These are phyloP conservation scores for Medicago ruthenica DNA, from an alignment of 306 rosid species.

Conservation along the genomic window DNA sequence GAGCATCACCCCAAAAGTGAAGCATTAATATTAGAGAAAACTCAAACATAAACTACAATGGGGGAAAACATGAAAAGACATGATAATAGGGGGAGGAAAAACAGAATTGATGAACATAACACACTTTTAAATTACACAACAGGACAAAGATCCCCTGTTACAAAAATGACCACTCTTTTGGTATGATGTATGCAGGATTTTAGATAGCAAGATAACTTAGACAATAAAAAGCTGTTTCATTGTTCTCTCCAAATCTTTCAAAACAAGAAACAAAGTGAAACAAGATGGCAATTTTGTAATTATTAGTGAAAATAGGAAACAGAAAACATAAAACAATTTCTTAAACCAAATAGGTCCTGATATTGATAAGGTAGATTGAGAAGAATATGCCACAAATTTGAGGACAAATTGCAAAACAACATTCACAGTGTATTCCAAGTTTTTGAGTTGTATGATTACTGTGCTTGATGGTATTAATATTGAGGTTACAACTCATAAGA, in stretches of 20 bases:
- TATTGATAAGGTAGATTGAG: conserved; percentile 12
- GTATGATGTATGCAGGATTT: neutral
- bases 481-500: conserved; percentile 9
- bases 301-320: neutral
- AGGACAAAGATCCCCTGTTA: conserved; percentile 7
- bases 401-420: neutral
- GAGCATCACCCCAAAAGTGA: conserved; percentile 11
- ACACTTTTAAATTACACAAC: conserved; percentile 6
- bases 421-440: neutral
- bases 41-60: neutral
- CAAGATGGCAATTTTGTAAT: neutral
- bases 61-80: conserved; percentile 9
- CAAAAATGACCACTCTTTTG: neutral
- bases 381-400: conserved; percentile 14
- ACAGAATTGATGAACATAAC: conserved; percentile 2
- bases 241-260: neutral
- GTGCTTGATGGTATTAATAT: conserved; percentile 3
- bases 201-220: neutral
- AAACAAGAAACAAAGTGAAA: neutral
- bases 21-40: conserved; percentile 17
- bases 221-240: neutral
- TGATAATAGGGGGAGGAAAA: conserved; percentile 10
- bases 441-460: neutral
- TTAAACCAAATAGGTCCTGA: neutral
- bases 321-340: neutral